Evolutionary conservation across 441 rosid species (phyloP).

Genomic region (Raphanus hybrid): DNA sequence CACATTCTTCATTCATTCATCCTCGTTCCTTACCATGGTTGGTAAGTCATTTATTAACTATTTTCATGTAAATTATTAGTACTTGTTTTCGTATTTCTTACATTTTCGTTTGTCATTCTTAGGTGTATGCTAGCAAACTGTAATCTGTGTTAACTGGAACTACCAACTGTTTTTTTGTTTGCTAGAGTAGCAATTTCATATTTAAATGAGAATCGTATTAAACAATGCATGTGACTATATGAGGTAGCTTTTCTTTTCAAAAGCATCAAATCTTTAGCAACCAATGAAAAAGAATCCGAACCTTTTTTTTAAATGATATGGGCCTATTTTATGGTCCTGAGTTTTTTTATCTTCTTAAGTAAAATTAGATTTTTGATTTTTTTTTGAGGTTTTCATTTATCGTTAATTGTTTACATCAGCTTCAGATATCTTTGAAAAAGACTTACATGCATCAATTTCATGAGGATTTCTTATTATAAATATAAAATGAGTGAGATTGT

Average conservation of each 20-base stretch:
- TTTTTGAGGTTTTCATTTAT: neutral
- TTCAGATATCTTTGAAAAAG: constrained; percentile 8
- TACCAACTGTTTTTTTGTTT: neutral
- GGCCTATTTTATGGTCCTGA: constrained; percentile 33
- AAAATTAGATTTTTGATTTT: neutral
- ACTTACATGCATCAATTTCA: neutral
- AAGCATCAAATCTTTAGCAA: constrained; percentile 30
- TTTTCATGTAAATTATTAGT: neutral
- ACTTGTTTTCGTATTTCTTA: constrained; percentile 2
- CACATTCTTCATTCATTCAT: constrained; percentile 86
- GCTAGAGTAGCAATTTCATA: neutral
- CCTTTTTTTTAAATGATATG: constrained; percentile 19
- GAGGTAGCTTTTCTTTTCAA: constrained; percentile 22
- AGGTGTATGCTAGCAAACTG: constrained; percentile 11
- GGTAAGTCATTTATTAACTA: constrained; percentile 50
- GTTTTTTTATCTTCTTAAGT: neutral
- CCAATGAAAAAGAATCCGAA: constrained; percentile 12
- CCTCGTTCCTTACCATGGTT: constrained; percentile 96
- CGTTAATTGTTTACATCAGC: constrained; percentile 1
- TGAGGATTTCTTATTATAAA: neutral
- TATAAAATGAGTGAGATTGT: too few relatives aligned
- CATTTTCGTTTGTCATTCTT: constrained; percentile 7
- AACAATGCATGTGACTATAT: constrained; percentile 36
- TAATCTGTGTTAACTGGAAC: neutral
- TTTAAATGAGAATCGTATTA: neutral